Base-by-base conservation (phyloP, 306 rosid genomes). In the Myrica gale region DNA sequence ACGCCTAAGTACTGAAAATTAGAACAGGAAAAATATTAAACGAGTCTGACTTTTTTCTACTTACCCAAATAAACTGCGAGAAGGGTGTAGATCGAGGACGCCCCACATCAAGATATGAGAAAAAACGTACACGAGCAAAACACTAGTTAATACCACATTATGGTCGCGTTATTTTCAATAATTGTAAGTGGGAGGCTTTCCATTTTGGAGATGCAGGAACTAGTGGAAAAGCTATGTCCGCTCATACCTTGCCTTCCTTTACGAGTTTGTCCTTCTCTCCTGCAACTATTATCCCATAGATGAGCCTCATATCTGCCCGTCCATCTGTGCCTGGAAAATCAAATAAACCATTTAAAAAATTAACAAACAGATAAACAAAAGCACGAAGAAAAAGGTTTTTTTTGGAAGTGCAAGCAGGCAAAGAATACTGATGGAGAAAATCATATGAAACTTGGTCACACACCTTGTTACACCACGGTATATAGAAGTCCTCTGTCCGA, bases 401-500 rank as follows among this genome's bases (percentile, higher is more conserved):
- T 56, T n/a, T 8, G 45, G 11, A 65, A 7, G 23, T 66, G 7
- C 15, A 66, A 66, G 70, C 47, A 66, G 9, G 50, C 32, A 66
- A 66, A 66, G 23, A 19, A 15, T 15, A 39, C 44, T 7, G 10
- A 12, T 15, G 7, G 12, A 3, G 8, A 62, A 12, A 62, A 62
- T 37, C 10, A 2, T 19, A 48, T 46, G 26, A 41, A 20, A 2
- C 48, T 47, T 48, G 72, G 21, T 23, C 13, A 19, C 23, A 46
- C 21, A 92, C 98, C 98, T 91, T 42, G 98, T 93, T 44, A 93
- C 98, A 77, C 98, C 98, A 54, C 98, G 98, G 88, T 93, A 93
- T 11, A 93, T 93, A 51, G 98, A 93, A 77, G 98, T 93, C 58
- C 98, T 89, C 63, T 93, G 98, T 43, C 98, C 98, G 62, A 93